These are phyloP conservation scores for Laetiporus sulphureus DNA, from an alignment of 1,284 basidiomycete genomes.

Conservation along the genomic window DNA sequence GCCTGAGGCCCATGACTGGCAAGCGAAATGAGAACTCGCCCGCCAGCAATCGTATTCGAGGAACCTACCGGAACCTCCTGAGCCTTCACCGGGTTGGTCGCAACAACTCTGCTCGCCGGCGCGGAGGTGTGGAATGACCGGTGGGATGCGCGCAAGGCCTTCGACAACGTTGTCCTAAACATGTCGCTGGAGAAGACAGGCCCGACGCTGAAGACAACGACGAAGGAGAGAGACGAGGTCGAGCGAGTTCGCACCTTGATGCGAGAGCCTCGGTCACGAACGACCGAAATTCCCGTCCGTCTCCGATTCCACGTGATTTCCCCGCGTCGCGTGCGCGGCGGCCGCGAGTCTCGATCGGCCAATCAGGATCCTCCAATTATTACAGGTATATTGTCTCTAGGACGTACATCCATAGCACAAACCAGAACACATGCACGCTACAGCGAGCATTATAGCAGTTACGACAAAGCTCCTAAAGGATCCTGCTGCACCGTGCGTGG, in stretches of 20 bases:
- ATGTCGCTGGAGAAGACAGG: conserved; percentile 19
- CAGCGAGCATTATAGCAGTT: too few species aligned
- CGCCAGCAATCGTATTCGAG: conserved; percentile 4
- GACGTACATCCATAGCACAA: background rate
- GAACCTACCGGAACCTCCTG: conserved; percentile 69
- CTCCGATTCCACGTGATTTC: conserved; percentile 21
- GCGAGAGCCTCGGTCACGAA: conserved; percentile 13
- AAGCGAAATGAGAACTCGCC: conserved; percentile 4
- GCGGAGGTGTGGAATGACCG: conserved; percentile 61
- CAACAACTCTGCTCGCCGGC: conserved; percentile 55
- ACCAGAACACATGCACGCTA: too few species aligned
- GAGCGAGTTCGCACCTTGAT: conserved; percentile 12
- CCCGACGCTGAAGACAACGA: conserved; percentile 16
- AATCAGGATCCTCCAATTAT: conserved; percentile 3
- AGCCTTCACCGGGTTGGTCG: conserved; percentile 75
- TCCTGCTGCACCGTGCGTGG: conserved; percentile 38
- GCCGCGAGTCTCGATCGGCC: background rate
- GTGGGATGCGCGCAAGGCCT: conserved; percentile 39
- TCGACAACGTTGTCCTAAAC: conserved; percentile 29
- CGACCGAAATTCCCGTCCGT: conserved; percentile 19
- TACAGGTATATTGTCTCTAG: background rate
- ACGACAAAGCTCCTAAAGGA: conserved; percentile 52
- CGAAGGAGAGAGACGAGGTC: conserved; percentile 12
- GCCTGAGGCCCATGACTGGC: conserved; percentile 67
- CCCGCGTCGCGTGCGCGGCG: conserved; percentile 5